Evolutionary conservation across 2,329 filamentous ascomycete species (phyloP).

Genomic region (Aspergillus sp.): DNA sequence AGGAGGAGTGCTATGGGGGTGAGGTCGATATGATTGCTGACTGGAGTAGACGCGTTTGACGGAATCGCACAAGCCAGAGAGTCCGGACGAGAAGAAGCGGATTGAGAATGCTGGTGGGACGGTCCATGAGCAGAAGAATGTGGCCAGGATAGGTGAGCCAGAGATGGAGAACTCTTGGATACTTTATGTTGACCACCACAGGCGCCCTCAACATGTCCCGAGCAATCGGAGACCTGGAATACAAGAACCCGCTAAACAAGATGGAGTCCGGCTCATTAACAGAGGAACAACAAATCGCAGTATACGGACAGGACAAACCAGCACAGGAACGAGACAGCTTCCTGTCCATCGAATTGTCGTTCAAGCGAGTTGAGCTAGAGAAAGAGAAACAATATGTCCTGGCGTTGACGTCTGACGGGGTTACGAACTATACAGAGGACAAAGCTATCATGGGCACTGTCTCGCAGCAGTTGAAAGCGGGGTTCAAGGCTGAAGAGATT

Average conservation of each 20-base stretch:
- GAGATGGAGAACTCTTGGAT: not conserved
- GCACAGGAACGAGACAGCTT: not conserved
- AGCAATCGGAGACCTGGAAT: slow-evolving; percentile 18
- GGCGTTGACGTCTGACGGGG: slow-evolving; percentile 16
- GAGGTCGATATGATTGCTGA: not conserved
- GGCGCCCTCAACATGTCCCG: slow-evolving; percentile 21
- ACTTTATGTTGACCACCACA: not conserved
- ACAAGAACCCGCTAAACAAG: slow-evolving; percentile 17
- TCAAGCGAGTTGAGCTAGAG: slow-evolving; percentile 4
- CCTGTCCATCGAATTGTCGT: slow-evolving; percentile 6
- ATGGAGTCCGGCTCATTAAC: not conserved
- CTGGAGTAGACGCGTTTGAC: slow-evolving; percentile 9
- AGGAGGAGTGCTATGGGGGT: too few species aligned
- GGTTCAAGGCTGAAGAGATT: slow-evolving; percentile 2
- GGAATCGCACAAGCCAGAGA: slow-evolving; percentile 12
- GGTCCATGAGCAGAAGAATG: slow-evolving; percentile 5
- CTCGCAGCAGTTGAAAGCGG: not conserved
- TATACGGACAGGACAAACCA: not conserved
- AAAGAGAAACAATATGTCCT: slow-evolving; percentile 9
- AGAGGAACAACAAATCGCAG: not conserved
- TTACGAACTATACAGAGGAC: slow-evolving; percentile 14
- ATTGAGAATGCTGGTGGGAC: slow-evolving; percentile 15
- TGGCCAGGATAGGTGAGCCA: slow-evolving; percentile 11
- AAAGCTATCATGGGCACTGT: slow-evolving; percentile 1
- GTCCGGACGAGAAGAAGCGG: slow-evolving; percentile 2